Evolutionary conservation across 768 basidiomycete genomes (phyloP), one percentile per base, ranked within the genome.

Genomic region (Saitozyma sp.): DNA sequence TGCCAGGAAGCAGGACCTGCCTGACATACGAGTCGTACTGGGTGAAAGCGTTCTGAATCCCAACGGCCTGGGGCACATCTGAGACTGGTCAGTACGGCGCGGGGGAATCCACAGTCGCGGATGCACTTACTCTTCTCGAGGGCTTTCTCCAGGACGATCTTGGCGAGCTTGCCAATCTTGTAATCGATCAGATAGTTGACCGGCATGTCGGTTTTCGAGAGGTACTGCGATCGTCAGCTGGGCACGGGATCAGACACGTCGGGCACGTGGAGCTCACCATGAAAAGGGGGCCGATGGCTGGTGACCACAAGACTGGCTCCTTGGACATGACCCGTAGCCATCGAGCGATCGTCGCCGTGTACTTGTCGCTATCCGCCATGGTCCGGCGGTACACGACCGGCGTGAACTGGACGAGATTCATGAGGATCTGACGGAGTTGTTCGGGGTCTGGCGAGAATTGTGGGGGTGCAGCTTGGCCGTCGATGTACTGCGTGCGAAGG

Each of bases 151-250:
- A 19, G 29, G 9, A 68, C 29, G 20, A 17, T 37, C 41, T 56
- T 62, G 9, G 67, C 63, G 4, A 54, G 9, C 51, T 45, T 68
- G 45, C 55, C 61, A 14, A 72, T 58, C 50, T 65, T 69, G 48
- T 43, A 45, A 10, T 71, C 67, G 6, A 42, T 46, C 20, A 70
- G 48, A 20, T 54, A 50, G 41, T 70, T 58, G 9, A 68, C 48
- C 4, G 70, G 53, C 65, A 75, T 72, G 39, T 72, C 67, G 3
- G 70, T 72, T 46, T 61, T 64, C 8, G 70, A 57, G 16, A 75
- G 62, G 8, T 72, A 39, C 73, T 74, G 50, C 8, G 6, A 42
- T 8, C 16, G 45, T 58, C 52, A 64, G 59, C 20, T 29, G n/a
- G 13, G n/a, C 40, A 14, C 9, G 7, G 49, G 13, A 29, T 14